Conservation (phyloP, 305 asterid species). For the Fraxinus floribunda region DNA sequence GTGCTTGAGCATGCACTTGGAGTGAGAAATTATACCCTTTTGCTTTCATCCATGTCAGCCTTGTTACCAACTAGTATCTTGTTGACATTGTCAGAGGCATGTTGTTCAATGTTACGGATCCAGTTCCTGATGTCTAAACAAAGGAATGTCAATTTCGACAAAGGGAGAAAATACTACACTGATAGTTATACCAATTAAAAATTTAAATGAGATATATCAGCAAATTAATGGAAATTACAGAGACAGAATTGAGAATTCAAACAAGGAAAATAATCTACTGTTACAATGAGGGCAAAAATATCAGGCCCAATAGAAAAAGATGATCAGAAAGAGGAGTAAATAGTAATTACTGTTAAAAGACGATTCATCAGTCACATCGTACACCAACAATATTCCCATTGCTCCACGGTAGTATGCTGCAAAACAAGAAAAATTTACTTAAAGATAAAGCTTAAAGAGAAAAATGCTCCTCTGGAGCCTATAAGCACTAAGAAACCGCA, state of each 20-base stretch:
- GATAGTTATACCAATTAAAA: neutral
- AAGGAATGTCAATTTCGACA: constrained; percentile 12
- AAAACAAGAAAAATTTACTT: constrained; percentile 16
- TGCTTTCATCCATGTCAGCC: constrained; percentile 97
- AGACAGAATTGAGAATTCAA: neutral
- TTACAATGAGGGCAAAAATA: neutral
- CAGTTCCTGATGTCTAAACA: constrained; percentile 69
- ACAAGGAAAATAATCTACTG: constrained; percentile 5
- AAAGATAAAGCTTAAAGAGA: neutral
- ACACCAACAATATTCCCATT: constrained; percentile 83
- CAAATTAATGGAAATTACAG: neutral
- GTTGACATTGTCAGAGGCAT: constrained; percentile 90
- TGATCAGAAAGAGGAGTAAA: constrained; percentile 10
- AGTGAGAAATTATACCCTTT: constrained; percentile 60
- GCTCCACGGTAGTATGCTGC: constrained; percentile 92
- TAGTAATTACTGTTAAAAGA: constrained; percentile 61
- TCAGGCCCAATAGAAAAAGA: neutral
- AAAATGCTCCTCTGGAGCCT: neutral
- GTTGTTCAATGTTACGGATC: constrained; percentile 89
- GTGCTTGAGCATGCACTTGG: neutral
- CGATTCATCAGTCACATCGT: constrained; percentile 74
- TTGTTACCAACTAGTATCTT: constrained; percentile 86
- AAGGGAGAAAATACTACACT: neutral
- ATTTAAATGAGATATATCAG: neutral
- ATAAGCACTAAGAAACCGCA: neutral